Conservation (phyloP, 768 basidiomycete species). For the Candolleomyces efflorescens region DNA sequence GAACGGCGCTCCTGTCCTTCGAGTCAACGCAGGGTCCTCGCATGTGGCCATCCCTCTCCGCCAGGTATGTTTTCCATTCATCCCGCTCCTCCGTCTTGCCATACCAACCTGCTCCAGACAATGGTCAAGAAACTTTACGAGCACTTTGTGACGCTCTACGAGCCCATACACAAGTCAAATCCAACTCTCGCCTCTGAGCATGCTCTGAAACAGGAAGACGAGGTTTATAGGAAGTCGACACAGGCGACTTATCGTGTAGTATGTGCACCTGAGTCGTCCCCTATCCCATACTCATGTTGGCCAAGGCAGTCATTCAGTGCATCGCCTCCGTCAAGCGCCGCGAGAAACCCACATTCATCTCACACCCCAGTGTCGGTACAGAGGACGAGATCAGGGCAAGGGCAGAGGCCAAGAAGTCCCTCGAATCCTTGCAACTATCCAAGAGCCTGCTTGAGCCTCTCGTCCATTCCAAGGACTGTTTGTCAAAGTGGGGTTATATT, state of each 20-base stretch:
- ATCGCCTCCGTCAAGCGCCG: constrained; percentile 47
- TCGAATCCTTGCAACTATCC: constrained; percentile 3
- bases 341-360: constrained; percentile 47
- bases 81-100: background rate
- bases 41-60: constrained; percentile 68
- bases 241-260: constrained; percentile 85
- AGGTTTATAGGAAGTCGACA: constrained; percentile 69
- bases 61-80: constrained; percentile 42
- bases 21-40: constrained; percentile 65
- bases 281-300: constrained; percentile 10
- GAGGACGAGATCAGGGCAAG: constrained; percentile 59
- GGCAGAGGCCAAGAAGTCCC: constrained; percentile 30
- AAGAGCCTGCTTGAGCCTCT: constrained; percentile 48
- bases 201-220: constrained; percentile 76
- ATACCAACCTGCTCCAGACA: constrained; percentile 28
- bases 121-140: constrained; percentile 75
- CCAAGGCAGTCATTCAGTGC: constrained; percentile 48
- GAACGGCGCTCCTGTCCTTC: constrained; percentile 63
- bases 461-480: constrained; percentile 51
- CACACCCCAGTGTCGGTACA: constrained; percentile 77
- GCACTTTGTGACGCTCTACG: constrained; percentile 69
- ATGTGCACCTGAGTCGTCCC: background rate
- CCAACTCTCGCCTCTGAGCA: constrained; percentile 71
- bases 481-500: constrained; percentile 70
- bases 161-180: constrained; percentile 44